Evolutionary conservation across 1,284 basidiomycete species (phyloP), one percentile per base, ranked within the genome.

Genomic region (Tylopilus sp.): DNA sequence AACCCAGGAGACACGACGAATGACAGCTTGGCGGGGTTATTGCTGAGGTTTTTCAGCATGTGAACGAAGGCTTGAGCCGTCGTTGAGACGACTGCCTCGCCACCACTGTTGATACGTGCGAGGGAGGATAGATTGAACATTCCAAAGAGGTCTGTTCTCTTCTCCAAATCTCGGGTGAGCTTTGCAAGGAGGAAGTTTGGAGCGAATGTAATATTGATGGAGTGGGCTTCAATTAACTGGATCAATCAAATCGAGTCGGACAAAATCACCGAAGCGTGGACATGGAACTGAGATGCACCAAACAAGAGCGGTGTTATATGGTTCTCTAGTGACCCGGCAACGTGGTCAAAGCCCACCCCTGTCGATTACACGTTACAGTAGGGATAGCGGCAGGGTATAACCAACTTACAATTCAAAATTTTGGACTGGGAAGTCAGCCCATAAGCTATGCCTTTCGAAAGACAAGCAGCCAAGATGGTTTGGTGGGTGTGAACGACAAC

Each of bases 161-260:
- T 67, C 18, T 69, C 66, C 32, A 76, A 65, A 52, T 82, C 81
- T 15, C 76, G 74, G 41, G 76, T 70, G 22, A 83, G 70, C 52
- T 79, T 79, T 2, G 81, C 75, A 8, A 83, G 69, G 36, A 83
- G 73, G 71, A 83, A 84, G 73, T 83, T 83, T 22, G 82, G 82
- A 29, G 79, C 80, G 64, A 84, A 84, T 0, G 80, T 62, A 22
- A 70, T 18, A 18, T 62, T 60, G 41, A 74, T 74, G 4, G 65
- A 71, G 53, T 69, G 70, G n/a, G 61, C 61, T 15, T 78, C 74
- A n/a, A 75, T 74, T 61, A 78, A 58, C 3, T 62, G 75, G 32
- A 75, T 70, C 39, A 71, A 65, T 5, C 64, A 63, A 18, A 77
- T 26, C 2, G 71, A 61, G n/a, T 75, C 74, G 0, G 73, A 70